Base-by-base conservation (phyloP, 1,284 basidiomycete species). In the Exobasidium cylindrosporum region DNA sequence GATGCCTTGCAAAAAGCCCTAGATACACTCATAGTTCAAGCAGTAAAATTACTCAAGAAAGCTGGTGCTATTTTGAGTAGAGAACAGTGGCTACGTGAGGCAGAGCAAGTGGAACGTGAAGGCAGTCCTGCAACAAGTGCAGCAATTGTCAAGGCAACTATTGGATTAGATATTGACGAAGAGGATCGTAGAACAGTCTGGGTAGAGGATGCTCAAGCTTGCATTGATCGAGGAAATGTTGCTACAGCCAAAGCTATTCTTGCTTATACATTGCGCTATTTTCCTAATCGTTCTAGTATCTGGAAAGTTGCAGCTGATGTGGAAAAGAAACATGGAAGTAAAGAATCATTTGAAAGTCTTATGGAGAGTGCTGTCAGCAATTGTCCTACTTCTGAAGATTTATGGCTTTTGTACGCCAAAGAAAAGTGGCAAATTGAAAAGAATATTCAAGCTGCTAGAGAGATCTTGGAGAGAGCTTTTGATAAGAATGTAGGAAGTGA, bases 371-470 rank as follows among this genome's bases (percentile, higher is more conserved):
- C 94, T 0, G 91, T 95, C 21, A 84, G 89, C 60, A 87, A 90
- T 77, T 95, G 92, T 76, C 94, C 95, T 0, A 90, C 93, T 69
- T 92, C 92, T 1, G 95, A 98, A 80, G 89, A 92, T 0, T 83
- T 98, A 0, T 98, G 96, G 95, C 85, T 98, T 50, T 94, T 96
- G 90, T 88, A 89, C 60, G 95, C 95, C 2, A 94, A 96, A 81
- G 92, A 97, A 82, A 91, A 91, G 77, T 95, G 92, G 91, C 78
- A 91, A 10, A 86, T 87, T 7, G 35, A 54, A 2, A 90, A 90
- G 6, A 91, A 98, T 75, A 88, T 97, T 10, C 85, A 87, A 0
- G 89, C 88, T 13, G 92, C 95, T 0, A 87, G 94, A 54, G 86
- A 88, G 64, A 88, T 96, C 14, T 86, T 98, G 14, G 91, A 89